These are phyloP conservation scores for Ganoderma boninense DNA, from an alignment of 1,284 basidiomycete genomes.

Conservation along the genomic window DNA sequence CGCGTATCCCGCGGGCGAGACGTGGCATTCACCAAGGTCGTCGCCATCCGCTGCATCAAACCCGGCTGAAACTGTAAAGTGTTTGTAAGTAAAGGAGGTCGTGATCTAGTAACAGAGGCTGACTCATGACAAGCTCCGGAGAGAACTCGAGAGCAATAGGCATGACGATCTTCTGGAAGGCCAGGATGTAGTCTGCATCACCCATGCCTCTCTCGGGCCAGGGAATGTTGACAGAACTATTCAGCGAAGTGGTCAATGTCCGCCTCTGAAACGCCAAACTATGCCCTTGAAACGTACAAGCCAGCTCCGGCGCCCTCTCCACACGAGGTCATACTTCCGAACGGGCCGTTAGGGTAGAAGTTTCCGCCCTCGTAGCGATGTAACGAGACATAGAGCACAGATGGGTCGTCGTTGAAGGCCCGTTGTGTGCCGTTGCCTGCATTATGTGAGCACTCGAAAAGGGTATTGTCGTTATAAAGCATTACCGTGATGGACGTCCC, in stretches of 20 bases:
- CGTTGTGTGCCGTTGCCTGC: conserved; percentile 94
- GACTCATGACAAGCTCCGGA: conserved; percentile 96
- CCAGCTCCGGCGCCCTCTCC: conserved; percentile 88
- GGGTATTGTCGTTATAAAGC: too few relatives aligned
- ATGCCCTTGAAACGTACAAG: conserved; percentile 53
- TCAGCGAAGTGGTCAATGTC: conserved; percentile 24
- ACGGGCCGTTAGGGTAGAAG: conserved; percentile 94
- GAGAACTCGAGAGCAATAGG: conserved; percentile 97
- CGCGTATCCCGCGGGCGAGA: conserved; percentile 94
- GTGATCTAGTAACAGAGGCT: conserved; percentile 37
- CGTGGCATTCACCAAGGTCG: conserved; percentile 88
- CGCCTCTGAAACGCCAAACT: conserved; percentile 1
- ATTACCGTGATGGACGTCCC: conserved; percentile 97
- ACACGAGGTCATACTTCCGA: conserved; percentile 86
- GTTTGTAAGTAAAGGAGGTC: conserved; percentile 7
- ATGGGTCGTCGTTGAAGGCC: conserved; percentile 92
- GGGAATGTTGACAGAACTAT: conserved; percentile 93
- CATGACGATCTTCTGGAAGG: conserved; percentile 96
- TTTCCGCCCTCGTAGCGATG: conserved; percentile 93
- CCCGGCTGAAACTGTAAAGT: conserved; percentile 87
- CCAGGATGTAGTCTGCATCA: conserved; percentile 96
- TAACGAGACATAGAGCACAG: conserved; percentile 94
- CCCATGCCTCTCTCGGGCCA: conserved; percentile 92
- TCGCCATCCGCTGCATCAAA: conserved; percentile 98
- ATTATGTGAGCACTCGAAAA: conserved; percentile 10